Conservation (phyloP, 2,329 filamentous ascomycete genomes). For the Cadophora luteo-olivacea region DNA sequence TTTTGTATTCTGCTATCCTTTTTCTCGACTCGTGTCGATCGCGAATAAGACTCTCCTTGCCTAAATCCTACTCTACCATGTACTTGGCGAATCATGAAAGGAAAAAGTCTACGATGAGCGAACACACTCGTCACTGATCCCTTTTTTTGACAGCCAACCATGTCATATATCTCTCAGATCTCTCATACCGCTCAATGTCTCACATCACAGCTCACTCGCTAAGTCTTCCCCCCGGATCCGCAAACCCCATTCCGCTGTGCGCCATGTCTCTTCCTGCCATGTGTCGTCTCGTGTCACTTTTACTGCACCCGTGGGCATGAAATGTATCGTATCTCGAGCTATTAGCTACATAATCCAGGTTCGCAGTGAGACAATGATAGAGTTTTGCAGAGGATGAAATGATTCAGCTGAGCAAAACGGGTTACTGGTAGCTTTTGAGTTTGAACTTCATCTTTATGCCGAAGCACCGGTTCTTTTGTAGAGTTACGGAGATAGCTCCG, state of each 20-base stretch:
- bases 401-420: background rate
- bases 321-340: background rate
- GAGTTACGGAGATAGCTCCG: too few species aligned
- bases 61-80: too few species aligned
- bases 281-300: background rate
- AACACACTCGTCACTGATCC: too few species aligned
- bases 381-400: background rate
- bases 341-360: background rate
- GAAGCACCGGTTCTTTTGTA: too few species aligned
- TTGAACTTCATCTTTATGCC: too few species aligned
- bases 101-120: too few species aligned
- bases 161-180: background rate
- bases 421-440: too few species aligned
- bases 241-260: background rate
- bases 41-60: too few species aligned
- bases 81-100: too few species aligned
- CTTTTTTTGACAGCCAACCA: background rate
- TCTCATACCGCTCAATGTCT: background rate
- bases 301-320: background rate
- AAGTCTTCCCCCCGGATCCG: background rate
- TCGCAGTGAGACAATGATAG: background rate
- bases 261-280: background rate
- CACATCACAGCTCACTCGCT: background rate
- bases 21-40: too few species aligned
- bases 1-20: too few species aligned